phyloP scores from a whole-genome alignment of 2,329 filamentous ascomycete genomes.

The Pseudogymnoascus sp. region DNA sequence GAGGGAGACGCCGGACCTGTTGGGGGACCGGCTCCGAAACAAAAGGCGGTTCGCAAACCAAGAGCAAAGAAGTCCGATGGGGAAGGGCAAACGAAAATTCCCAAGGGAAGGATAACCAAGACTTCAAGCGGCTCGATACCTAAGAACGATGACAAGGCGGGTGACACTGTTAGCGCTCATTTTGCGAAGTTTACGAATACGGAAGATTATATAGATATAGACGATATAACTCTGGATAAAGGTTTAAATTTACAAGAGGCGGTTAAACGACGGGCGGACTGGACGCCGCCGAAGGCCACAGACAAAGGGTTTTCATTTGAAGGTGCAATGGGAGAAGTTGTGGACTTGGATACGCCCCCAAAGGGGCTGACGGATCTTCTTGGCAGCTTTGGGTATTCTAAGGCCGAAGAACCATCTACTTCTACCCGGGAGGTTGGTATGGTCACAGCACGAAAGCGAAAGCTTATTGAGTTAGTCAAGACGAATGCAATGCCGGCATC shows the following conservation, averaged over 20 bases:
- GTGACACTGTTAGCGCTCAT: constrained; percentile 31
- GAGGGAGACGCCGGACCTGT: background rate
- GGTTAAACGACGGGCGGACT: constrained; percentile 48
- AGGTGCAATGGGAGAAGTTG: background rate
- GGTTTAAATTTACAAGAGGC: constrained; percentile 32
- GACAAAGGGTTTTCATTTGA: constrained; percentile 15
- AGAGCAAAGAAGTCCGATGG: constrained; percentile 23
- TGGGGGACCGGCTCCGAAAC: constrained; percentile 9
- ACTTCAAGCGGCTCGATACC: constrained; percentile 19
- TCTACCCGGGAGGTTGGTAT: constrained; percentile 12
- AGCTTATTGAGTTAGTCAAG: constrained; percentile 44
- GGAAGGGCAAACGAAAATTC: constrained; percentile 27
- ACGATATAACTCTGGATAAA: constrained; percentile 13
- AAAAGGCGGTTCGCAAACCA: constrained; percentile 20
- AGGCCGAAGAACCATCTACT: constrained; percentile 13
- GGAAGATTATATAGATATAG: background rate
- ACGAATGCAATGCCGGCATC: constrained; percentile 23
- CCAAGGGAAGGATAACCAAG: constrained; percentile 30
- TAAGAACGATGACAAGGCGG: constrained; percentile 15
- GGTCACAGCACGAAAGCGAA: constrained; percentile 43
- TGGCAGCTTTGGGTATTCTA: constrained; percentile 34
- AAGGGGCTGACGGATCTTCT: constrained; percentile 24
- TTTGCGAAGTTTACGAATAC: constrained; percentile 18
- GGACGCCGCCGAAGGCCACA: constrained; percentile 56
- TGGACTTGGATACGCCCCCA: background rate